Base-by-base conservation (phyloP, 2,329 filamentous ascomycete genomes). In the Alternaria triticimaculans region DNA sequence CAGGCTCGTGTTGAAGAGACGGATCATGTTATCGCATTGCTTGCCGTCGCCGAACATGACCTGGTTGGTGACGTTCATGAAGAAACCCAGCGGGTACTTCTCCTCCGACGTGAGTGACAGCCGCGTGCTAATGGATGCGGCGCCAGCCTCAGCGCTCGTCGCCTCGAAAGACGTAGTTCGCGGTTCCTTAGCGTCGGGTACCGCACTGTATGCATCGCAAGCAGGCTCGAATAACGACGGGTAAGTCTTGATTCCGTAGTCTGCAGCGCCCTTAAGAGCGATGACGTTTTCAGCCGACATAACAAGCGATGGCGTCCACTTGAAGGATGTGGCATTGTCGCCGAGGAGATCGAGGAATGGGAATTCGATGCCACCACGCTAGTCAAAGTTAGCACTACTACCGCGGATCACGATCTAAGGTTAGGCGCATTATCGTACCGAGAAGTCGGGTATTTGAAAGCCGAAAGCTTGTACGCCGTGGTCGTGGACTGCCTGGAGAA, bases 31-130 rank as follows among this genome's bases (percentile, higher is more conserved):
- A 55, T 85, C 82, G 72, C 84, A 86, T 0, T 72, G 67, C 46
- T 75, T 72, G 10, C 76, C 77, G 54, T 82, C 76, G 10, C 78
- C 80, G 63, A 85, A 85, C 5, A 78, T 79, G 2, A 85, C 85
- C 72, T 88, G 86, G 69, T 88, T 88, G 4, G 86, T 87, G 49
- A 86, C 77, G 70, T 87, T 87, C 21, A 73, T 72, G 73, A 84
- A 83, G 60, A 86, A 83, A 1, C 71, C 68, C 5, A 86, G 65
- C 0, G 82, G 79, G 61, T 81, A 84, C 0, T 78, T 73, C 28
- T 64, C 62, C 3, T 69, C 60, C 1, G 49, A 26, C 0, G 64
- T 65, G 0, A 56, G 30, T 0, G 68, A 68, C 44, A 76, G 75
- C 1, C 65, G 18, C 1, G 72, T 73, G 12, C 54, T 62, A 2